Base-by-base conservation (phyloP, 768 basidiomycete species). In the Calocera cornea region DNA sequence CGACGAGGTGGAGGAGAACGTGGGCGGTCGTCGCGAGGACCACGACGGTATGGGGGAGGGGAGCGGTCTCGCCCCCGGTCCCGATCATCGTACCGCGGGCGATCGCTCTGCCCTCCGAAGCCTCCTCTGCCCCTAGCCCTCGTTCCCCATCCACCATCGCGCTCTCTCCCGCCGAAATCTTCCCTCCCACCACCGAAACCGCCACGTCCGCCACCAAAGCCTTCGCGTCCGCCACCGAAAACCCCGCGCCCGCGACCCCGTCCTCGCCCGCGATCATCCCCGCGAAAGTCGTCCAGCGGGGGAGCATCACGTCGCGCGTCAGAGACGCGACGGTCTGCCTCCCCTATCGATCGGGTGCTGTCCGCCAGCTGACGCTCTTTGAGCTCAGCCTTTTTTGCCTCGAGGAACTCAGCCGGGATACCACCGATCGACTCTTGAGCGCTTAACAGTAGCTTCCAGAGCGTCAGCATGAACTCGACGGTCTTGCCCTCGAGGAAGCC, bases 401-500 rank as follows among this genome's bases (percentile, higher is more conserved):
- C 92, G 1, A 97, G 84, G 73, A 95, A 90, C 12, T 89, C 89
- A 12, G 85, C 84, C 8, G 97, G 97, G 0, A 99, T 90, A 68
- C 94, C 94, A 11, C 90, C 89, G 1, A 88, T 83, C 34, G 90
- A 90, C 34, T 83, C 82, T 76, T 98, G 95, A 1, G 97, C 97
- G 71, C 95, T 94, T 2, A 98, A 80, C n/a, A 99, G 80, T 3
- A 98, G 81, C 29, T 82, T 86, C 97, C 97, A 99, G 0, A 99
- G 82, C 0, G 86, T 82, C 3, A 79, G 76, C 94, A 97, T 97
- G 77, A 99, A 99, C 0, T 80, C 76, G 0, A 90, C 80, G 0
- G 97, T 97, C 68, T 91, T 85, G 70, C 87, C 85, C 2, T 90
- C 90, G 68, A 99, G 83, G 76, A 99, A 99, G 8, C 95, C 95